Conservation (phyloP, 108 stramenopile genomes). For the Skeletonema costatum region DNA sequence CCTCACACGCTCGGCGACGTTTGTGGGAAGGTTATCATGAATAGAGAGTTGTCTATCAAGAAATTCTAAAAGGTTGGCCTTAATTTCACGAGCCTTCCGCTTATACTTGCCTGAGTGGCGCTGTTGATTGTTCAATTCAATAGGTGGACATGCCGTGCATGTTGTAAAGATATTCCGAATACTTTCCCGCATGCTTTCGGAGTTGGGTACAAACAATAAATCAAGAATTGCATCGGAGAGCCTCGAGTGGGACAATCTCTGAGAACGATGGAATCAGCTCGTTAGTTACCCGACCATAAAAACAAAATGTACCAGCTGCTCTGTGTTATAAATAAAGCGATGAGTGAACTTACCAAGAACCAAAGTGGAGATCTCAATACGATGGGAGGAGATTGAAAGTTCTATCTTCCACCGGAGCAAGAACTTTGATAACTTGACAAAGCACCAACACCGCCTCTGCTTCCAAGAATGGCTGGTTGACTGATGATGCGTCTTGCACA, state of each 20-base stretch:
- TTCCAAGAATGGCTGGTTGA: constrained; percentile 51
- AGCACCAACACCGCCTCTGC: constrained; percentile 69
- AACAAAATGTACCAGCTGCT: no score
- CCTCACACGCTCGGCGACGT: constrained; percentile 47
- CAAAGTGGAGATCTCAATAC: constrained; percentile 60
- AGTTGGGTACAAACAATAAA: constrained; percentile 65
- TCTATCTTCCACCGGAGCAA: constrained; percentile 32
- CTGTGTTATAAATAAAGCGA: no score
- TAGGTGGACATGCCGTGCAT: constrained; percentile 59
- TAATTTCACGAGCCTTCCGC: constrained; percentile 37
- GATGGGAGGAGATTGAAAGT: constrained; percentile 14
- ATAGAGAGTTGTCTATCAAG: constrained; percentile 41
- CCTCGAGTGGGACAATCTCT: constrained; percentile 39
- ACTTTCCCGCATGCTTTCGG: constrained; percentile 45
- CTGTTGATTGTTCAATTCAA: constrained; percentile 28
- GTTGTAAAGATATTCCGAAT: constrained; percentile 62
- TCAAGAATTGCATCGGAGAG: constrained; percentile 77
- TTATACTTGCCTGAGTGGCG: constrained; percentile 27
- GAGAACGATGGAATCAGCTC: no score
- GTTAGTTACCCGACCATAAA: no score
- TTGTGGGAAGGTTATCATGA: constrained; percentile 50
- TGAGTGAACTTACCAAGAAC: constrained; percentile 38
- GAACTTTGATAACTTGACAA: constrained; percentile 54
- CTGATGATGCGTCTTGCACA: constrained; percentile 54
- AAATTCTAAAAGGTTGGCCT: constrained; percentile 28